phyloP scores from a whole-genome alignment of 495 filamentous ascomycete species.

The Neurospora sp. region DNA sequence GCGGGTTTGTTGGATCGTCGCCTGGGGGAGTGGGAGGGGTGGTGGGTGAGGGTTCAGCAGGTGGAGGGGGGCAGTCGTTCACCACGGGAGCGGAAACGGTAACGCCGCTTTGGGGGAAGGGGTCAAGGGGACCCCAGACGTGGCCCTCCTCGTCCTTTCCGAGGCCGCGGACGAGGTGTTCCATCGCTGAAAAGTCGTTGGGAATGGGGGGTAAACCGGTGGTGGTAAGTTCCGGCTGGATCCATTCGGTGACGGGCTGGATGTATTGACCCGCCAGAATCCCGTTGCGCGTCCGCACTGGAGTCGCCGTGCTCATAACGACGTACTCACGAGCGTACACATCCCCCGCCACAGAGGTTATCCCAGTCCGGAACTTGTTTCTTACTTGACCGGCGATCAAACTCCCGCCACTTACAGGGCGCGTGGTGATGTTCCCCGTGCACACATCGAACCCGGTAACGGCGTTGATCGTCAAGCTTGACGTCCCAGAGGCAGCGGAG shows the following conservation, averaged over 20 bases:
- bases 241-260: slow-evolving; percentile 31
- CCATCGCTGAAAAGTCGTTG: slow-evolving; percentile 8
- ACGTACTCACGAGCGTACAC: slow-evolving; percentile 30
- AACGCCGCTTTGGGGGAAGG: slow-evolving; percentile 14
- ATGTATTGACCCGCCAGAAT: slow-evolving; percentile 30
- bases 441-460: slow-evolving; percentile 30
- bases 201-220: slow-evolving; percentile 12
- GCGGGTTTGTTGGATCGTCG: neutral
- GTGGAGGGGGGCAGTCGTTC: neutral
- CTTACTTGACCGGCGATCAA: neutral
- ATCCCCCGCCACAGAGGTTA: slow-evolving; percentile 19
- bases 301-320: too few species aligned
- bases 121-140: slow-evolving; percentile 11
- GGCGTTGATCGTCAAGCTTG: slow-evolving; percentile 23
- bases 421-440: slow-evolving; percentile 25
- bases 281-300: slow-evolving; percentile 11
- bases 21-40: neutral
- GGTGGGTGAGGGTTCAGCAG: neutral
- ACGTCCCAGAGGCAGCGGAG: slow-evolving; percentile 2
- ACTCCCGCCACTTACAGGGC: slow-evolving; percentile 17
- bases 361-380: slow-evolving; percentile 1
- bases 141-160: slow-evolving; percentile 10
- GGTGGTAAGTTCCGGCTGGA: slow-evolving; percentile 11
- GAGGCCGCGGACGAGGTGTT: slow-evolving; percentile 11
- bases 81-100: too few species aligned